Base-by-base conservation (phyloP, 2,329 filamentous ascomycete species). In the Aspergillus fumigatiaffinis region DNA sequence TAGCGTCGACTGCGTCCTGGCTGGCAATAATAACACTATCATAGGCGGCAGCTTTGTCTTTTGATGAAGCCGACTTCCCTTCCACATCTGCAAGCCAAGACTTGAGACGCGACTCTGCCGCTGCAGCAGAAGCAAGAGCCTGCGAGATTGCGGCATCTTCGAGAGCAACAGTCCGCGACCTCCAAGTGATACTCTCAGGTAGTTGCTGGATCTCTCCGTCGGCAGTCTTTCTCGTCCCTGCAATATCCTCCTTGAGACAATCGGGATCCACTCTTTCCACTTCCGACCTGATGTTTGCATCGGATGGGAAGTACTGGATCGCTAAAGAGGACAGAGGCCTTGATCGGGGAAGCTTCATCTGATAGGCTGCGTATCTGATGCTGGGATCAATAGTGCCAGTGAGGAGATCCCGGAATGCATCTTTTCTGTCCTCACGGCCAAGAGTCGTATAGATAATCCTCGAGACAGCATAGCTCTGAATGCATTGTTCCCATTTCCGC, bases 61-160 rank as follows among this genome's bases (percentile, higher is more conserved):
- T 77, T 2, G 79, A 69, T 0, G 76, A 73, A 3, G 72, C 69
- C 7, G 70, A 68, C 50, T 76, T 75, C 14, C 76, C 72, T 12
- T 69, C 66, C 21, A 74, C 66, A 17, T 74, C 73, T n/a, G 75
- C 65, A 29, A 84, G 67, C 68, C 79, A 81, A 14, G 73, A 67
- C 21, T 77, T 71, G 32, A 88, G 76, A 54, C 76, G 71, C n/a
- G 73, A 69, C 65, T 85, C 83, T 14, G 82, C 83, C 44, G 78
- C 72, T 5, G 80, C 76, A 3, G 94, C 87, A 21, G 87, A 82
- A 9, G 86, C 90, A 69, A 97, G 84, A 5, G 92, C 89, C 63
- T 92, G 84, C 1, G 92, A 91, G 66, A 97, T 96, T 51, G 91
- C 88, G 26, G 93, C 92, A 75, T 99, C 93, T 66, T 97, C 92